Conservation (phyloP, 1,284 basidiomycete species). For the Fereydounia khargensis region DNA sequence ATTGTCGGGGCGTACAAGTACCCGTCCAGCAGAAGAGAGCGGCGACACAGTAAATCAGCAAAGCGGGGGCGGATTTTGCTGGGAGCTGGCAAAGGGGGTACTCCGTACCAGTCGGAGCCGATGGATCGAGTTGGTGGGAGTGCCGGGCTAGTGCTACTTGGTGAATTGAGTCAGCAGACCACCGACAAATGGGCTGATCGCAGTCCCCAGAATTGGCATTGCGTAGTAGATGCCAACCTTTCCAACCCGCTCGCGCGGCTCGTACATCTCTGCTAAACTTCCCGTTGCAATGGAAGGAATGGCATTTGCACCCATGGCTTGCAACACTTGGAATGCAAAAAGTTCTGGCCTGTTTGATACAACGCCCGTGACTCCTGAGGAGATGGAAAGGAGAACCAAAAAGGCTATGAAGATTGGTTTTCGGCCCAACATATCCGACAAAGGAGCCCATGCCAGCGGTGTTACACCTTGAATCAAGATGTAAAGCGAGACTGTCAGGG, state of each 20-base stretch:
- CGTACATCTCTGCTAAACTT: conserved; percentile 12
- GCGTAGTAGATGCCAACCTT: conserved; percentile 19
- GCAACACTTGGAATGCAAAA: conserved; percentile 6
- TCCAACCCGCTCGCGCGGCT: conserved; percentile 7
- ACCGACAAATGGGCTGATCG: conserved; percentile 13
- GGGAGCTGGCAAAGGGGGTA: no score
- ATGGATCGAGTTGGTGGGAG: no score
- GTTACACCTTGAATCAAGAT: conserved; percentile 73
- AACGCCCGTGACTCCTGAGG: not conserved
- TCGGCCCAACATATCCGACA: conserved; percentile 68
- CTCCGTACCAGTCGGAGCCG: no score
- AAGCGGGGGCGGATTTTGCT: conserved; percentile 9
- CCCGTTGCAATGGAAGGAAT: conserved; percentile 12
- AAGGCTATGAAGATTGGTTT: conserved; percentile 10
- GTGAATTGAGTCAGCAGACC: conserved; percentile 11
- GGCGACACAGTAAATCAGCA: conserved; percentile 15
- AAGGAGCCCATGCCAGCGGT: conserved; percentile 70
- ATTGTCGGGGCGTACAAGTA: conserved; percentile 26
- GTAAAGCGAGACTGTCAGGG: conserved; percentile 72
- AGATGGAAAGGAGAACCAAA: conserved; percentile 7
- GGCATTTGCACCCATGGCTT: conserved; percentile 6
- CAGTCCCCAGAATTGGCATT: conserved; percentile 11
- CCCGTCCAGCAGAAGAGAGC: conserved; percentile 1
- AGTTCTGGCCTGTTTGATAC: conserved; percentile 3
- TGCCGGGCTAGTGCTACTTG: no score